Base-by-base conservation (phyloP, 169 alveolate species). In the Plasmodium reichenowi region DNA sequence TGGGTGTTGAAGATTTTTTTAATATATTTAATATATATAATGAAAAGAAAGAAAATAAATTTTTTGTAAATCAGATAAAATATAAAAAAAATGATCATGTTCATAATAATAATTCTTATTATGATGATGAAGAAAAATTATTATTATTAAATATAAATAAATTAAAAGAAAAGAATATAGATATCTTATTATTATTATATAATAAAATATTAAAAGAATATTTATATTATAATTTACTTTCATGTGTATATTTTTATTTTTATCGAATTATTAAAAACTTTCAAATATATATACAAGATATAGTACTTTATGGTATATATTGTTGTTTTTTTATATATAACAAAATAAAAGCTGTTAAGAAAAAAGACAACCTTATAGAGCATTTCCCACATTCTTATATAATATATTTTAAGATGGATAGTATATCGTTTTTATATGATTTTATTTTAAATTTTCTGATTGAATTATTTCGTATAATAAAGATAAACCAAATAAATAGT, bases 161-260 rank as follows among this genome's bases (percentile, higher is more conserved):
- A 38, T 38, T 38, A 38, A 38, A 38, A 38, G 47, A 38, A 38
- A 38, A 38, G 47, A 38, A 38, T 38, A 5, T 38, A 38, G 47
- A 38, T 5, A 38, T 38, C 1, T 38, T 38, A 38, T 38, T 38
- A 38, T 38, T 38, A 43, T 50, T 83, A 60, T 83, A 83, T 54
- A 83, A 62, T 60, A 62, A 6, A 38, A 83, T 72, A 60, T 54
- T 68, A 38, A 83, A 68, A 24, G 91, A 83, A 63, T 83, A 68
- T 62, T 29, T 83, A 56, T 83, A 83, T 45, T 83, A 83, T 66
- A 83, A 83, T 72, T 63, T 83, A 48, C 56, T 83, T 3, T 68
- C 91, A 13, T 83, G 91, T 32, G 43, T 83, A n/a, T 83, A 83
- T 50, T 50, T 83, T 63, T 83, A 83, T 68, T 60, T 83, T 62